A percentile compares a stretch with the other conserved stretches of the same genome.
Evolutionary conservation across 164 flowering plant genomes (phyloP).

Genomic region (Annona cherimola): DNA sequence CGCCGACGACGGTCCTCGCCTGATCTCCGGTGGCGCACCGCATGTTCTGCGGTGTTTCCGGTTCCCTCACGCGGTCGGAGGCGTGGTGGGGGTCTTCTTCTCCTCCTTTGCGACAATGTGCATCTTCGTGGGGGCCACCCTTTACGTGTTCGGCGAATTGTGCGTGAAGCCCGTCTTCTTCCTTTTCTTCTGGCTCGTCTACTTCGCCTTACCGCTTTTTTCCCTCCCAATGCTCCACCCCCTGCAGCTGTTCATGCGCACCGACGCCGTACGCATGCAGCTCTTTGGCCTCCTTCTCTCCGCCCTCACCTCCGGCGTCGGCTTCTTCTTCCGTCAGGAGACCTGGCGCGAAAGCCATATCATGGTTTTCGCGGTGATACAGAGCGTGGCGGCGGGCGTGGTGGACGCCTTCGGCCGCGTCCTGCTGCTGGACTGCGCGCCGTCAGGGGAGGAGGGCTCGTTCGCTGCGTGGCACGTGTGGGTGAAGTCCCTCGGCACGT

Average conservation of each 20-base stretch:
- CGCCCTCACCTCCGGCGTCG: constrained; percentile 33
- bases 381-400: constrained; percentile 42
- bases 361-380: constrained; percentile 33
- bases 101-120: constrained; percentile 49
- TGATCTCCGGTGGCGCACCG: constrained; percentile 2
- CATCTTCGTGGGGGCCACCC: constrained; percentile 44
- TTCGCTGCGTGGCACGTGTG: constrained; percentile 54
- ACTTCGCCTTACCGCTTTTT: constrained; percentile 46
- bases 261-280: constrained; percentile 54
- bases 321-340: constrained; percentile 28
- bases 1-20: constrained; percentile 20
- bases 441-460: constrained; percentile 50
- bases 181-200: constrained; percentile 40
- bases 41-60: constrained; percentile 32
- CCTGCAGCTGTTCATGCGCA: constrained; percentile 34
- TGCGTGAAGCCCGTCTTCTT: constrained; percentile 29
- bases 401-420: constrained; percentile 53
- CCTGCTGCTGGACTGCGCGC: constrained; percentile 54
- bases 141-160: constrained; percentile 39
- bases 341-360: constrained; percentile 33
- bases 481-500: constrained; percentile 38
- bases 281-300: constrained; percentile 43
- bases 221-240: constrained; percentile 50
- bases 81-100: constrained; percentile 31
- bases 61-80: constrained; percentile 47